Conservation (phyloP, 2,329 filamentous ascomycete genomes). For the Ilyonectria sp. region DNA sequence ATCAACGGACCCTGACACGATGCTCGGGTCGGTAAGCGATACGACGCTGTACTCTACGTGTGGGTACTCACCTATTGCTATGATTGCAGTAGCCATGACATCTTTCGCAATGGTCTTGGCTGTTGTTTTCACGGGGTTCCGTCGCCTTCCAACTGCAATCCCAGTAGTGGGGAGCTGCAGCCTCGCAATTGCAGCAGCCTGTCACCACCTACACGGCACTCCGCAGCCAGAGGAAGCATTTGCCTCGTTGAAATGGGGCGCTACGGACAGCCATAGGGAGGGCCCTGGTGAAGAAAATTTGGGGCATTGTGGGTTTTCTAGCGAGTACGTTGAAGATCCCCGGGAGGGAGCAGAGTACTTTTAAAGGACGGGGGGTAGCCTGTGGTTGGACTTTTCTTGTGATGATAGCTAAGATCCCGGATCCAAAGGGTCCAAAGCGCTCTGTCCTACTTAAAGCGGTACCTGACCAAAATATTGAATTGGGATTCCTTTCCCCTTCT, state of each 20-base stretch:
- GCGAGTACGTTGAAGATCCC: constrained; percentile 11
- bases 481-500: too few relatives aligned
- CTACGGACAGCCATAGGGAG: not conserved
- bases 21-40: not conserved
- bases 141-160: constrained; percentile 10
- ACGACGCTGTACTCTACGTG: constrained; percentile 8
- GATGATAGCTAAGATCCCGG: too few relatives aligned
- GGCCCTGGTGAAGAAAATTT: not conserved
- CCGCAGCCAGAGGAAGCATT: constrained; percentile 13
- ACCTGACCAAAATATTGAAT: too few relatives aligned
- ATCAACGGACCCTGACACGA: not conserved
- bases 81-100: constrained; percentile 1
- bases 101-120: constrained; percentile 4
- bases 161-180: constrained; percentile 28
- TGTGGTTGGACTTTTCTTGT: too few relatives aligned
- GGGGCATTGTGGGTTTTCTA: constrained; percentile 15
- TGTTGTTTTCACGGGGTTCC: not conserved
- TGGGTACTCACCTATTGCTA: constrained; percentile 29
- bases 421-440: too few relatives aligned
- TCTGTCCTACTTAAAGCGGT: too few relatives aligned
- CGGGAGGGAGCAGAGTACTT: constrained; percentile 2
- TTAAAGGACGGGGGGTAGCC: not conserved
- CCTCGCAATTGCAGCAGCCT: constrained; percentile 31
- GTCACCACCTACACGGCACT: constrained; percentile 15
- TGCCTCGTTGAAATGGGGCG: constrained; percentile 20